Evolutionary conservation across 345 rosid species (phyloP).

Genomic region (Gynandropsis gynandra): DNA sequence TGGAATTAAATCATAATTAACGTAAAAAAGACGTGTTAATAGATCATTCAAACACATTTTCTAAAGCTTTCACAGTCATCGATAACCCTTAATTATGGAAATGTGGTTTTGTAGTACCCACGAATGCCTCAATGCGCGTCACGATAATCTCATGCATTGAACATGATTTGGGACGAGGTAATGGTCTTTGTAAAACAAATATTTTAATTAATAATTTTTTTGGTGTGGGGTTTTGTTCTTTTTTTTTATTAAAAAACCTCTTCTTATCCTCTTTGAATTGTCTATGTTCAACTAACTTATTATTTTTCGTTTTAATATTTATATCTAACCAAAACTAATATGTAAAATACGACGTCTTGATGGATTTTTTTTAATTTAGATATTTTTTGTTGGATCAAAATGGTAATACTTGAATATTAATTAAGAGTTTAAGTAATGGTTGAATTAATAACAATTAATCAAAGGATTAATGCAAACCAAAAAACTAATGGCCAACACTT

Average conservation of each 20-base stretch:
- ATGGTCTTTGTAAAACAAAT: neutral
- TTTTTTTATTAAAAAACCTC: slow-evolving; percentile 19
- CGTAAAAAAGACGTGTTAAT: slow-evolving; percentile 2
- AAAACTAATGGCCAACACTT: slow-evolving; percentile 30
- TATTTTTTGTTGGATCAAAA: slow-evolving; percentile 6
- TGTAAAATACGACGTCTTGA: no score
- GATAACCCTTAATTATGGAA: slow-evolving; percentile 15
- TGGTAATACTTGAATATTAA: no score
- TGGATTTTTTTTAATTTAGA: no score
- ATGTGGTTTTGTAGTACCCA: slow-evolving; percentile 12
- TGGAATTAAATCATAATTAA: neutral
- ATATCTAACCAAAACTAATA: no score
- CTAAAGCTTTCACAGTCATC: slow-evolving; percentile 9
- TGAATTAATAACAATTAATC: slow-evolving; percentile 18
- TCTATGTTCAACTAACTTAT: slow-evolving; percentile 28
- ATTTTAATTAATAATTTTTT: neutral
- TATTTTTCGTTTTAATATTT: no score
- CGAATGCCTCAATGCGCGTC: slow-evolving; percentile 29
- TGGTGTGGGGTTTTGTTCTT: neutral
- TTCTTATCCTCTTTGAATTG: slow-evolving; percentile 25
- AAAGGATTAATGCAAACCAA: slow-evolving; percentile 16
- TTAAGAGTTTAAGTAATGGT: no score
- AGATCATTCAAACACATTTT: slow-evolving; percentile 1
- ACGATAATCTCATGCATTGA: slow-evolving; percentile 41
- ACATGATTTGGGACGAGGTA: slow-evolving; percentile 22